These are phyloP conservation scores for Prosopis cineraria DNA, from an alignment of 306 rosid genomes.

Conservation along the genomic window DNA sequence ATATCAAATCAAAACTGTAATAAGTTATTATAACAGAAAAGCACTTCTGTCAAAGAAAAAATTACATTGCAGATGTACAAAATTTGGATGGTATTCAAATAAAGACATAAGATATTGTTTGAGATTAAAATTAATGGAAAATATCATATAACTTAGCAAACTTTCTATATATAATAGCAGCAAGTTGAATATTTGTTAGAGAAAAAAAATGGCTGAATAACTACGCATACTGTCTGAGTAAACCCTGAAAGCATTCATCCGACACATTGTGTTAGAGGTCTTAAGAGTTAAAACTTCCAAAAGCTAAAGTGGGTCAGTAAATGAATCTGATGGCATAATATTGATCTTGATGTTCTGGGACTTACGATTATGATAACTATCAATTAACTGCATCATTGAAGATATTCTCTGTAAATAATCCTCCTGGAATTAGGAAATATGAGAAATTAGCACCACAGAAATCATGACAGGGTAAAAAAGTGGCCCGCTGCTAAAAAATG, in stretches of 20 bases:
- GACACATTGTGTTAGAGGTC: background rate
- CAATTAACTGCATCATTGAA: slow-evolving; percentile 23
- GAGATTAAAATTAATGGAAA: background rate
- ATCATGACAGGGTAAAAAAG: background rate
- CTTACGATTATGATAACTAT: no score
- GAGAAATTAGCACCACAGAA: background rate
- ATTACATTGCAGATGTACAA: background rate
- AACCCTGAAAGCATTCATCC: background rate
- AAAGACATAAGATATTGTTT: background rate
- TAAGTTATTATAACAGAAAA: background rate
- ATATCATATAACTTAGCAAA: background rate
- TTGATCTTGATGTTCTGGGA: slow-evolving; percentile 37
- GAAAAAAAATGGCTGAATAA: background rate
- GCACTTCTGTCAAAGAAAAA: background rate
- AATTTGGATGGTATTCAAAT: background rate
- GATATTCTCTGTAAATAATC: slow-evolving; percentile 18
- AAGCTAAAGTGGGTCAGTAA: background rate
- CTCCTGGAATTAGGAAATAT: no score
- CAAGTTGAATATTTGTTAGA: background rate
- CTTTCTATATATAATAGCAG: no score
- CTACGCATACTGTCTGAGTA: background rate
- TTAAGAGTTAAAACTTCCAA: slow-evolving; percentile 16
- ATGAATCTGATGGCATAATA: slow-evolving; percentile 36
- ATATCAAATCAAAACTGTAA: background rate
- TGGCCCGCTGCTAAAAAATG: no score